Base-by-base conservation (phyloP, 495 filamentous ascomycete species). In the Daldinia concentrica region DNA sequence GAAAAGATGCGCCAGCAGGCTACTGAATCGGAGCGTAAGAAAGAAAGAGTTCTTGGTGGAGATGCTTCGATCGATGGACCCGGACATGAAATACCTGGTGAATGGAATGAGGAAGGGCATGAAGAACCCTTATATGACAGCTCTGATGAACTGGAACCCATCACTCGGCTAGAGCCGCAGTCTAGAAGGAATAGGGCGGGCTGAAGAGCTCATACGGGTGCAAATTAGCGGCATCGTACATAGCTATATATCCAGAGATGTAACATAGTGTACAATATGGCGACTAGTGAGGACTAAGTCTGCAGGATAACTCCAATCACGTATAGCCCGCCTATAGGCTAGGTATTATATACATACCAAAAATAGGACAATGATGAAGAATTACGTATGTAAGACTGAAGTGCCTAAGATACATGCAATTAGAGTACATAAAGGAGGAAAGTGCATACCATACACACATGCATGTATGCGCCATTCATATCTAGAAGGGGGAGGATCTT, bases 51-150 rank as follows among this genome's bases (percentile, higher is more conserved):
- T 30, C 58, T 79, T 4, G 69, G 56, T 9, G 70, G 73, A 7
- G 58, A 62, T 3, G 52, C 48, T 43, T 36, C 22, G 1, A 39
- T 5, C 9, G 51, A 70, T 3, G 54, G 22, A 1, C 48, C 58
- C 7, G 19, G 68, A 7, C 62, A 74, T 34, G 80, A 79, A 68
- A 69, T 77, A 7, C 17, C 67, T 51, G 78, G 71, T 0, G 52
- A 71, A 24, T 77, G 75, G 76, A 56, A 68, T 15, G 66, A 78
- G 43, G 78, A 75, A 55, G 78, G 74, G 11, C 72, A 79, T 26
- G 74, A 78, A 67, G 78, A 80, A 54, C 74, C 76, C 14, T 37
- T 79, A 43, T 57, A 22, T 19, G 29, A 15, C 15, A 19, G 9
- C 19, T 17, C 54, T 3, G 30, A 36, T 1, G n/a, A 57, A 30